Evolutionary conservation across 768 basidiomycete genomes (phyloP).

Genomic region (Lyophyllum atratum): DNA sequence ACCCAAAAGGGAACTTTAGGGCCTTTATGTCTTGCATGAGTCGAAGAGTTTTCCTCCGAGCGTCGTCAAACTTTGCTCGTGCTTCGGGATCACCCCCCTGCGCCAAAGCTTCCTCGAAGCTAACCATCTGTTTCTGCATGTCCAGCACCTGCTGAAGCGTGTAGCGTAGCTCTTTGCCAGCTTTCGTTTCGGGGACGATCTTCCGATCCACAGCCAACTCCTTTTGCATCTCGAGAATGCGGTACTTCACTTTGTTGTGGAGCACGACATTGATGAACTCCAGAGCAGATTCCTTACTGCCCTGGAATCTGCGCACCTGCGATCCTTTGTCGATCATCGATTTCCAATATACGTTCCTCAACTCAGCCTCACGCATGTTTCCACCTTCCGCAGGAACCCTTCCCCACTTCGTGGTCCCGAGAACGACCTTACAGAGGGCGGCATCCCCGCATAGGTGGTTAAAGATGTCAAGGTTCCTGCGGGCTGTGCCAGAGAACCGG

Average conservation of each 20-base stretch:
- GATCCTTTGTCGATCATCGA: not conserved
- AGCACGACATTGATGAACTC: not conserved
- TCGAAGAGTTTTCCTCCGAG: not conserved
- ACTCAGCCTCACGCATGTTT: not conserved
- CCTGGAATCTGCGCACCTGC: not conserved
- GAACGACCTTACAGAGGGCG: not conserved
- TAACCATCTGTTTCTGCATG: not conserved
- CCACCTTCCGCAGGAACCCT: not conserved
- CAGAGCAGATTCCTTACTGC: not conserved
- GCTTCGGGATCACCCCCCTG: not conserved
- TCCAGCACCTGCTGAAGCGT: not conserved
- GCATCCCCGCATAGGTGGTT: constrained; percentile 3
- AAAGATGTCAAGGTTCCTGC: not conserved
- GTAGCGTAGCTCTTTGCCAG: not conserved
- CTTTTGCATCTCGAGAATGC: not conserved
- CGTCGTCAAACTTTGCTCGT: not conserved
- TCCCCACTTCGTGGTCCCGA: not conserved
- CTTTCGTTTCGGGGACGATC: not conserved
- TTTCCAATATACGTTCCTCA: not conserved
- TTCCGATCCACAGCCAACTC: not conserved
- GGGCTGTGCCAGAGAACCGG: not conserved
- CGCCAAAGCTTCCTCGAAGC: not conserved
- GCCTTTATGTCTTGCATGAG: not conserved
- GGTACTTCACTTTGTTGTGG: not conserved
- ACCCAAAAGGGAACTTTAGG: not conserved